Conservation (phyloP, 1,284 basidiomycete species). For the Fomitopsis betulina region DNA sequence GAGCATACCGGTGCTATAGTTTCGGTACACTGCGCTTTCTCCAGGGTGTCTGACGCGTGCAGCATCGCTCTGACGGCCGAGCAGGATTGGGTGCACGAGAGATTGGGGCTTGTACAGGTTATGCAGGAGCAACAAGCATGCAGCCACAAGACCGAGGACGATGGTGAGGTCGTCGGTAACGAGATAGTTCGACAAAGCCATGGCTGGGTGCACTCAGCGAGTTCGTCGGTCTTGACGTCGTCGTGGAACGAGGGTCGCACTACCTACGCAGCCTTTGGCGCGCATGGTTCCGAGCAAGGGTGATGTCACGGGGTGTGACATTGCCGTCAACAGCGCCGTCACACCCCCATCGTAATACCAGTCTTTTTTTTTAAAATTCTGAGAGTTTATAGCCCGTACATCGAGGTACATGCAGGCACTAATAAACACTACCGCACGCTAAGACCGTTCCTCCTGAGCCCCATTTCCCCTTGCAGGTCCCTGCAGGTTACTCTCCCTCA, state of each 20-base stretch:
- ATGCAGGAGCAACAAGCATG: constrained; percentile 68
- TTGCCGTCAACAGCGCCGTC: no score
- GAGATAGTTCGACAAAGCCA: constrained; percentile 49
- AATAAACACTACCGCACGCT: no score
- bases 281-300: background rate
- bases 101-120: constrained; percentile 75
- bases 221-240: background rate
- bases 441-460: no score
- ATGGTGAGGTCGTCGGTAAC: constrained; percentile 75
- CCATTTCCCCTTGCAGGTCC: no score
- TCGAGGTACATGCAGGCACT: no score
- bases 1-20: constrained; percentile 76
- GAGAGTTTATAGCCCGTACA: no score
- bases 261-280: background rate
- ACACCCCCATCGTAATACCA: no score
- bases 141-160: constrained; percentile 65
- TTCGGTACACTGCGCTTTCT: constrained; percentile 78
- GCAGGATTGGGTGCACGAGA: constrained; percentile 76
- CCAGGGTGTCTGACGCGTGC: constrained; percentile 69
- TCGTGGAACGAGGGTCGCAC: background rate
- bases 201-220: constrained; percentile 14
- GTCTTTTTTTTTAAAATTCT: no score
- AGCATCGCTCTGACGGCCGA: constrained; percentile 79
- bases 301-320: background rate
- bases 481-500: no score